phyloP scores from a whole-genome alignment of 768 basidiomycete genomes.

The Hortiboletus campestris region DNA sequence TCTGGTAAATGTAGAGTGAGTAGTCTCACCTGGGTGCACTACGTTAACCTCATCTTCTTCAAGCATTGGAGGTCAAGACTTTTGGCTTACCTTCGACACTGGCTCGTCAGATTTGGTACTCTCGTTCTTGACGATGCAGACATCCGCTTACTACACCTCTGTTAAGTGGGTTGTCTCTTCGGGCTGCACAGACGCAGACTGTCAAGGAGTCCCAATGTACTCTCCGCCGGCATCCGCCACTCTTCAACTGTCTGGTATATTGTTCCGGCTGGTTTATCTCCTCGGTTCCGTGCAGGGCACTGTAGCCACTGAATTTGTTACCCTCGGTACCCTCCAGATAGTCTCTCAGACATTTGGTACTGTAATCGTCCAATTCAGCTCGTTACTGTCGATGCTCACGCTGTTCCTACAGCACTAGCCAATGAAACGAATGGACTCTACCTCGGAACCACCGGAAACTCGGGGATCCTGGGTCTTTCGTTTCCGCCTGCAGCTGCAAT shows the following conservation, averaged over 20 bases:
- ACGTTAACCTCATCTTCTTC: conserved; percentile 1
- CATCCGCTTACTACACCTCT: conserved; percentile 1
- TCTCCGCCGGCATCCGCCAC: conserved; percentile 31
- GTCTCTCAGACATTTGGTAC: conserved; percentile 49
- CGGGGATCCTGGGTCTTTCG: conserved; percentile 55
- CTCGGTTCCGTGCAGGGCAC: conserved; percentile 51
- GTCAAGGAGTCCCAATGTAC: conserved; percentile 44
- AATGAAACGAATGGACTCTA: conserved; percentile 42
- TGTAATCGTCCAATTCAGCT: neutral
- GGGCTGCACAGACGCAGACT: conserved; percentile 45
- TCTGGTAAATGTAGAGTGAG: conserved; percentile 38
- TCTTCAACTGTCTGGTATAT: conserved; percentile 29
- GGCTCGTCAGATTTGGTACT: conserved; percentile 56
- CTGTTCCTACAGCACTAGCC: conserved; percentile 39
- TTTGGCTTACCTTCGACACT: conserved; percentile 51
- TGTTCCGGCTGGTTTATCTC: conserved; percentile 52
- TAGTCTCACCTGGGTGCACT: neutral
- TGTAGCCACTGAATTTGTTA: conserved; percentile 48
- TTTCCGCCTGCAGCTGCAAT: conserved; percentile 52
- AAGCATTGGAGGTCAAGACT: conserved; percentile 43
- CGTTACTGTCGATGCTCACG: neutral
- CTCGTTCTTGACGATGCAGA: neutral
- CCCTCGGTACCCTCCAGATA: conserved; percentile 45
- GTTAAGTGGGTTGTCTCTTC: conserved; percentile 52
- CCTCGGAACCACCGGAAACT: conserved; percentile 46